Base-by-base conservation (phyloP, 2,329 filamentous ascomycete genomes). In the Trichoderma sp. region DNA sequence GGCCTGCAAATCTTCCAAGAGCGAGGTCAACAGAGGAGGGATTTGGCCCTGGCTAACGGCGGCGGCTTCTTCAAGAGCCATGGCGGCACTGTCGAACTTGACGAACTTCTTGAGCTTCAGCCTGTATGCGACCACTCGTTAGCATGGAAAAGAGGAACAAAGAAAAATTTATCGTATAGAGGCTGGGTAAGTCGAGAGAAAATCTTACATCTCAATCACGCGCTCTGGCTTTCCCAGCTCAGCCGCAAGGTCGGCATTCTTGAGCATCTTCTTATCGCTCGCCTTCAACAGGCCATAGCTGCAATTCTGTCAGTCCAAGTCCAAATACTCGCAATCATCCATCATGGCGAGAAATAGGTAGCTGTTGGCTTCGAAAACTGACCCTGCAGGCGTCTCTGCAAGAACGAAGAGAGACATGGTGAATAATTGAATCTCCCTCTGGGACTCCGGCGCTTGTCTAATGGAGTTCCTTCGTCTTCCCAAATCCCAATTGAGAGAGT, bases 231-330 rank as follows among this genome's bases (percentile, higher is more conserved):
- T 91, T 73, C 89, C 87, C 71, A 94, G 86, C 79, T 96, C 90
- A 72, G 89, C 86, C 66, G 88, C 86, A 72, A 97, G 82, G 77
- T 94, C 90, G 82, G 95, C 91, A 77, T 91, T 90, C 82, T 97
- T 96, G 73, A 99, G 86, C 70, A 98, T 88, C 86, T 98, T 98
- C 89, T 97, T 98, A 87, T 98, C 95, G 81, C 94, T 93, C 76
- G 95, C 92, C 87, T 99, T 98, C 85, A 99, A 94, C 81, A 99
- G 89, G 82, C 94, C 96, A 85, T 98, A 98, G 81, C 96, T 97
- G 76, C 74, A 34, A 30, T 70, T 72, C 65, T 73, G 77, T 79
- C 78, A 81, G 80, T 55, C 66, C 32, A 21, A 26, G 49, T 60
- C 49, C 39, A 59, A 39, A 37, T 24, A 43, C 63, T 54, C 59